phyloP scores from a whole-genome alignment of 805 yeast genomes.

The Peterozyma toletana region DNA sequence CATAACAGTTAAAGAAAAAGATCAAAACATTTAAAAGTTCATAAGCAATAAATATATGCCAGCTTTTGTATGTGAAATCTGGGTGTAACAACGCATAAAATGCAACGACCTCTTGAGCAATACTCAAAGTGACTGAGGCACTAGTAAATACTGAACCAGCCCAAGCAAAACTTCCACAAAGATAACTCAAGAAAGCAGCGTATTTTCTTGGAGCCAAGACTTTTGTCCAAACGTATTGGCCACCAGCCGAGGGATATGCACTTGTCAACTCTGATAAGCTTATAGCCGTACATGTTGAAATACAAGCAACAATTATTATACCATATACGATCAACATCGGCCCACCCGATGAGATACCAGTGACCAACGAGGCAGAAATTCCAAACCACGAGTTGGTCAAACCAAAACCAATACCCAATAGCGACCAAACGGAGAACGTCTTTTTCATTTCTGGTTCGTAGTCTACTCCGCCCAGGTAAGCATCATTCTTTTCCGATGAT shows the following conservation, averaged over 20 bases:
- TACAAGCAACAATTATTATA: conserved; percentile 38
- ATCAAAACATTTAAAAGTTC: conserved; percentile 36
- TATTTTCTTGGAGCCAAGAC: conserved; percentile 41
- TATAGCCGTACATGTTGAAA: conserved; percentile 40
- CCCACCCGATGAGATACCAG: conserved; percentile 53
- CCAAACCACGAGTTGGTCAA: conserved; percentile 59
- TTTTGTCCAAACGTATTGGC: conserved; percentile 54
- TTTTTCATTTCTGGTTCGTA: conserved; percentile 23
- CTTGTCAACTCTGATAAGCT: conserved; percentile 47
- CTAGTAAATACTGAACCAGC: conserved; percentile 56
- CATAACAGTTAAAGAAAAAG: conserved; percentile 43
- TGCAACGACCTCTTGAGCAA: conserved; percentile 46
- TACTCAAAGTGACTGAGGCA: conserved; percentile 50
- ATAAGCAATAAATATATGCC: conserved; percentile 50
- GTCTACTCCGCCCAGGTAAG: conserved; percentile 1
- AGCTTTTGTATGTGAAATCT: conserved; percentile 30
- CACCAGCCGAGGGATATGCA: conserved; percentile 51
- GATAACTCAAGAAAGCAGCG: conserved; percentile 42
- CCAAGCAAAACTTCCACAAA: conserved; percentile 59
- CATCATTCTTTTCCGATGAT: background rate
- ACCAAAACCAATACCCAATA: conserved; percentile 54
- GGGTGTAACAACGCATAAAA: conserved; percentile 26
- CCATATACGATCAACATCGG: conserved; percentile 53
- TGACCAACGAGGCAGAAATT: conserved; percentile 44
- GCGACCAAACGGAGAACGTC: conserved; percentile 35